Conservation (phyloP, 371 early-diverging fungal species). For the Phascolomyces articulosus region DNA sequence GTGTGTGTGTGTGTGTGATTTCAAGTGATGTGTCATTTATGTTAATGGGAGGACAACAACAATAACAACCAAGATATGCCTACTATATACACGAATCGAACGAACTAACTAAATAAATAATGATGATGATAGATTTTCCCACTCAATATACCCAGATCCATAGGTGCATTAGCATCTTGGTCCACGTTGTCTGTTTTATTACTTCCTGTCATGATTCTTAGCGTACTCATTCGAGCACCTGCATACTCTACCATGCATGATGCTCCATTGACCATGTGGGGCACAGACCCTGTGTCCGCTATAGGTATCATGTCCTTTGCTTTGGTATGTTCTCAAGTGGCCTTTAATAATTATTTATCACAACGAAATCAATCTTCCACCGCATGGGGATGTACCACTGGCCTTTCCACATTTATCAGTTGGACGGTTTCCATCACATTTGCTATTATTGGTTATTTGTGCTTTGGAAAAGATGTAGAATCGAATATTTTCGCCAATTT, state of each 20-base stretch:
- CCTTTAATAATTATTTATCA: constrained; percentile 56
- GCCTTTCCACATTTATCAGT: constrained; percentile 49
- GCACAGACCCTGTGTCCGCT: constrained; percentile 56
- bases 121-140: constrained; percentile 45
- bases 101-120: neutral
- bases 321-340: constrained; percentile 63
- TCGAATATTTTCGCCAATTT: constrained; percentile 64
- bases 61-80: neutral
- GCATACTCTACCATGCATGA: constrained; percentile 56
- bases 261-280: constrained; percentile 45
- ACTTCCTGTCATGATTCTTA: constrained; percentile 55
- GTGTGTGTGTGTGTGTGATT: neutral
- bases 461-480: constrained; percentile 57
- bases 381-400: constrained; percentile 51
- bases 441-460: constrained; percentile 60
- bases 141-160: constrained; percentile 53
- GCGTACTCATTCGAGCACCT: constrained; percentile 51
- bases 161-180: constrained; percentile 56
- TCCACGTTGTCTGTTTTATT: constrained; percentile 60
- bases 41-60: too few relatives aligned
- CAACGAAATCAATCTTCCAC: constrained; percentile 43
- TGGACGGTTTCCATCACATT: constrained; percentile 61
- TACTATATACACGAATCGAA: too few relatives aligned
- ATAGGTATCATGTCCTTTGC: constrained; percentile 69
- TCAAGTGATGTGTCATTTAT: too few relatives aligned